Percentiles rank a stretch among this genome's conserved stretches.
Evolutionary conservation across 345 rosid genomes (phyloP).

Genomic region (Syzygium grande): DNA sequence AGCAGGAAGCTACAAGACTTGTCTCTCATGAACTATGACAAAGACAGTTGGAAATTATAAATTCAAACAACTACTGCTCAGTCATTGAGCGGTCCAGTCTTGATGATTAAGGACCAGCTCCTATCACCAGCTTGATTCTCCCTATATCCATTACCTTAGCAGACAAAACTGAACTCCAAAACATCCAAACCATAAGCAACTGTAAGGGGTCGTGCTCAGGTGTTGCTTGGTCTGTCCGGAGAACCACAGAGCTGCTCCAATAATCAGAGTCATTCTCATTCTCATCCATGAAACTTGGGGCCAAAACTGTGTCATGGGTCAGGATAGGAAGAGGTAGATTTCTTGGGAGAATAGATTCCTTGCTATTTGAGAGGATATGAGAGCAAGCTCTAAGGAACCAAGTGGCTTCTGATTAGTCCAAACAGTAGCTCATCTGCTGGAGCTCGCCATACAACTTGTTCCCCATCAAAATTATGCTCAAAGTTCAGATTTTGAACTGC

Average conservation of each 20-base stretch:
- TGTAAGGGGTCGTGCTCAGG: not conserved
- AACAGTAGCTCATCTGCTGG: not conserved
- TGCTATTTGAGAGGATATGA: not conserved
- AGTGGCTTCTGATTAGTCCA: not conserved
- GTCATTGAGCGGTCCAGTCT: not conserved
- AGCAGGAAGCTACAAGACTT: not conserved
- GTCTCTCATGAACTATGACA: not conserved
- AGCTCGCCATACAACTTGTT: not conserved
- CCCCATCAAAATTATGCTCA: not conserved
- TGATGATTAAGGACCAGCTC: not conserved
- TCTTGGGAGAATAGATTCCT: not conserved
- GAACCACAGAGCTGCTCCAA: not conserved
- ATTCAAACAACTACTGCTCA: not conserved
- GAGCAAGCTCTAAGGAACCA: not conserved
- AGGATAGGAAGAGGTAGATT: not conserved
- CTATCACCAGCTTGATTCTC: not conserved
- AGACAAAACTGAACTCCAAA: not conserved
- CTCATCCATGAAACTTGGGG: not conserved
- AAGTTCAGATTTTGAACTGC: not conserved
- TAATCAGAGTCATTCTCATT: not conserved
- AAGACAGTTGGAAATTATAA: not conserved
- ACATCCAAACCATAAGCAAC: not conserved
- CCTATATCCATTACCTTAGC: not conserved
- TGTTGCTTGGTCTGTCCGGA: not conserved
- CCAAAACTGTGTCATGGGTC: not conserved